phyloP scores from a whole-genome alignment of 176 grass and related monocot species.

The Carex myosuroides region DNA sequence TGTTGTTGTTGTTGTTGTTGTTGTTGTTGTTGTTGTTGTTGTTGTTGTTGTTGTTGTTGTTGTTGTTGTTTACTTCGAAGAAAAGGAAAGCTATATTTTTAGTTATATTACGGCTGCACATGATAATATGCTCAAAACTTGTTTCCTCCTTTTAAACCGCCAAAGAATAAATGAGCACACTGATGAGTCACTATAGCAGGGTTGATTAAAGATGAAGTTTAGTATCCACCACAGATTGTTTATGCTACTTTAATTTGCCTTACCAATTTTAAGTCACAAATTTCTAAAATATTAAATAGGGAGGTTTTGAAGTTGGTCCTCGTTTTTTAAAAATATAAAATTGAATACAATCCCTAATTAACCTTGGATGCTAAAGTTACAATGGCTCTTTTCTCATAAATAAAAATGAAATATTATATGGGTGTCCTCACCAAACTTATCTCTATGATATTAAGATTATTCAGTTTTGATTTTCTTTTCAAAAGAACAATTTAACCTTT shows the following conservation, averaged over 20 bases:
- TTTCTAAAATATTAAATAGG: neutral
- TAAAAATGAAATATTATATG: neutral
- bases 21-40: neutral
- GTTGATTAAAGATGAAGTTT: constrained; percentile 20
- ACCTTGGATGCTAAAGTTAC: neutral
- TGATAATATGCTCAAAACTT: constrained; percentile 3
- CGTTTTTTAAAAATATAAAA: neutral
- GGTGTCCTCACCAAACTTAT: too few relatives aligned
- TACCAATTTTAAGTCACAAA: neutral
- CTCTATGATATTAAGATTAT: too few relatives aligned
- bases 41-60: neutral
- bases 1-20: neutral
- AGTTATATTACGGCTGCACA: neutral
- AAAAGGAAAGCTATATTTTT: neutral
- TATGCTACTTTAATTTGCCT: neutral
- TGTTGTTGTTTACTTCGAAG: neutral
- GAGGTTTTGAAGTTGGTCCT: neutral
- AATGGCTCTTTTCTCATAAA: neutral
- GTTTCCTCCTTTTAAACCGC: neutral
- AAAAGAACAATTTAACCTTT: too few relatives aligned
- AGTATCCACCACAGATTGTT: neutral
- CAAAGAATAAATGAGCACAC: constrained; percentile 2
- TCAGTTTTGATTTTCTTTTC: too few relatives aligned
- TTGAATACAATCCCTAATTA: neutral
- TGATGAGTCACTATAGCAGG: neutral